Evolutionary conservation across 2,329 filamentous ascomycete species (phyloP).

Genomic region (Periconia sp.): DNA sequence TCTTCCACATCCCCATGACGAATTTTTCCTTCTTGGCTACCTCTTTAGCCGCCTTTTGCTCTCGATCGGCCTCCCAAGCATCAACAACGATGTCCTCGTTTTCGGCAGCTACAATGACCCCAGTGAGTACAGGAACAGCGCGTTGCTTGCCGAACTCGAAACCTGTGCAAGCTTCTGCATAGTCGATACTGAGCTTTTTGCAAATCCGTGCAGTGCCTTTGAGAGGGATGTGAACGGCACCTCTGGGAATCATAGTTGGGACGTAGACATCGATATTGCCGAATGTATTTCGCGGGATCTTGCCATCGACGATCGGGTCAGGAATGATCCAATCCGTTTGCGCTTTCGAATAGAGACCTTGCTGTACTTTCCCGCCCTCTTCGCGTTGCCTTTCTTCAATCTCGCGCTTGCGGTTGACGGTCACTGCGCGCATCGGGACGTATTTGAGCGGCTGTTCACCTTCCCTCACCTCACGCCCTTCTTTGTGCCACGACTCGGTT

Average conservation of each 20-base stretch:
- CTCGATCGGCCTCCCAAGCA: constrained; percentile 72
- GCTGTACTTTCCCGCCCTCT: constrained; percentile 78
- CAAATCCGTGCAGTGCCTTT: constrained; percentile 78
- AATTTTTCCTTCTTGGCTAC: constrained; percentile 78
- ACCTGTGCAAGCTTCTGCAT: constrained; percentile 89
- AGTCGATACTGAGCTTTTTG: constrained; percentile 81
- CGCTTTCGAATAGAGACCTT: constrained; percentile 78
- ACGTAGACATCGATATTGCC: constrained; percentile 97
- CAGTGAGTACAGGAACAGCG: constrained; percentile 88
- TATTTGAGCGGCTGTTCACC: constrained; percentile 79
- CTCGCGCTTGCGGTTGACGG: constrained; percentile 81
- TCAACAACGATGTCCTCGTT: constrained; percentile 73
- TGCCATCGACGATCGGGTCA: constrained; percentile 76
- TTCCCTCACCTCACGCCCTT: constrained; percentile 73
- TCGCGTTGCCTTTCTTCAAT: constrained; percentile 81
- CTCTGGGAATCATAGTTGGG: constrained; percentile 85
- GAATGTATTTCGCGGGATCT: constrained; percentile 91
- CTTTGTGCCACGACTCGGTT: constrained; percentile 96
- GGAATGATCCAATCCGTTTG: constrained; percentile 98
- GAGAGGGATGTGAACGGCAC: constrained; percentile 81
- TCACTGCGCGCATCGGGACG: constrained; percentile 89
- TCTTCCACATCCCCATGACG: constrained; percentile 78
- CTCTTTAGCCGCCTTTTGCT: constrained; percentile 73
- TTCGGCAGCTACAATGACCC: constrained; percentile 84
- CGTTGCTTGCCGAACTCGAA: constrained; percentile 96